Evolutionary conservation across 768 basidiomycete species (phyloP).

Genomic region (Lentinula guzmanii): DNA sequence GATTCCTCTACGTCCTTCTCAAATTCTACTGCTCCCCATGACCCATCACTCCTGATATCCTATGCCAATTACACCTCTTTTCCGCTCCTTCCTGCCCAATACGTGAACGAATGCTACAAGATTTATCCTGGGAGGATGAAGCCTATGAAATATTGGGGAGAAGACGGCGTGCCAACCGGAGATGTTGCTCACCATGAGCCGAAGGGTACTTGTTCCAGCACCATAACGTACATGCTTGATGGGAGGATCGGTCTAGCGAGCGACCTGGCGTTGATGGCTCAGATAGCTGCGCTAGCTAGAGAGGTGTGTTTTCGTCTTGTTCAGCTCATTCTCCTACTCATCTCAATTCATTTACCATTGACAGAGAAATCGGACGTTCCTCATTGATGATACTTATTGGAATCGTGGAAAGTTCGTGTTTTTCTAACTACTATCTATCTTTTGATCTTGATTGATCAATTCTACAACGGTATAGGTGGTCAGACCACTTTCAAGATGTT

Average conservation of each 20-base stretch:
- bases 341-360: slow-evolving; percentile 1
- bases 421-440: not conserved
- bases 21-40: slow-evolving; percentile 11
- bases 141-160: slow-evolving; percentile 49
- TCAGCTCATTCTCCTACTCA: not conserved
- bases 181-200: slow-evolving; percentile 29
- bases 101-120: slow-evolving; percentile 50
- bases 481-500: slow-evolving; percentile 58
- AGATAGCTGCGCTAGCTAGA: slow-evolving; percentile 58
- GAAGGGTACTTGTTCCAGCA: slow-evolving; percentile 43
- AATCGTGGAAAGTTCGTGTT: slow-evolving; percentile 59
- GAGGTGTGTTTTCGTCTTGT: slow-evolving; percentile 36
- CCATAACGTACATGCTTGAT: slow-evolving; percentile 68
- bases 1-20: slow-evolving; percentile 8
- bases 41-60: slow-evolving; percentile 7
- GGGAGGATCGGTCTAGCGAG: slow-evolving; percentile 59
- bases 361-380: slow-evolving; percentile 59
- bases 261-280: slow-evolving; percentile 63
- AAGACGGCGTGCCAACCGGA: slow-evolving; percentile 19
- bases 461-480: slow-evolving; percentile 40
- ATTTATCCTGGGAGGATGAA: slow-evolving; percentile 35
- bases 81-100: slow-evolving; percentile 52
- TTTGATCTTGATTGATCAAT: not conserved
- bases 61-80: slow-evolving; percentile 33
- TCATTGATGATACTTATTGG: slow-evolving; percentile 69